These are phyloP conservation scores for Neofusicoccum ribis DNA, from an alignment of 2,329 filamentous ascomycete genomes.

Conservation along the genomic window DNA sequence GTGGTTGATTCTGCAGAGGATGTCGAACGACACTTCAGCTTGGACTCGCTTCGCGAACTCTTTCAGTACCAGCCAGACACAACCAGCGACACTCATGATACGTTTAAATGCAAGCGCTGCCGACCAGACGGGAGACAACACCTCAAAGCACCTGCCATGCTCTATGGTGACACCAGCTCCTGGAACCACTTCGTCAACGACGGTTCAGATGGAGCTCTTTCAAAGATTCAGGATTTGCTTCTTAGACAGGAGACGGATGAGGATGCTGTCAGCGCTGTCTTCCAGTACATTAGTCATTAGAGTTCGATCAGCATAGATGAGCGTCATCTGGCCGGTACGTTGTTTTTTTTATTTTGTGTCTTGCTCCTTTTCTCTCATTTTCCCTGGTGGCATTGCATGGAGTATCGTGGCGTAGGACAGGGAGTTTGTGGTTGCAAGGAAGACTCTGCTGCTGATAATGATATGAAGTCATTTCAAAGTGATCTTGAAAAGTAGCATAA, in stretches of 20 bases:
- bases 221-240: slow-evolving; percentile 85
- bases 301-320: not conserved
- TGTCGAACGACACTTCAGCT: slow-evolving; percentile 92
- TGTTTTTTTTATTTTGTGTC: not conserved
- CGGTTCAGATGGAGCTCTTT: slow-evolving; percentile 64
- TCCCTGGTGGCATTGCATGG: not conserved
- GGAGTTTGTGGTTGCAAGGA: too few species aligned
- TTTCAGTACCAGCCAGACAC: slow-evolving; percentile 90
- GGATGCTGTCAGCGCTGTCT: slow-evolving; percentile 85
- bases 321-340: not conserved
- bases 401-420: not conserved
- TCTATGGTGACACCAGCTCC: slow-evolving; percentile 97
- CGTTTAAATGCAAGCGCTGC: slow-evolving; percentile 97
- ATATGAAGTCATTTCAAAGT: too few species aligned
- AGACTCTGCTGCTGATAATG: too few species aligned
- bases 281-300: slow-evolving; percentile 96
- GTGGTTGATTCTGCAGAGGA: slow-evolving; percentile 97
- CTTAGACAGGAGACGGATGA: slow-evolving; percentile 81
- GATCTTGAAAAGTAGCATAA: too few species aligned
- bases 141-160: slow-evolving; percentile 88
- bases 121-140: slow-evolving; percentile 78
- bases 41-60: slow-evolving; percentile 86
- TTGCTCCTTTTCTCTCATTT: not conserved
- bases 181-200: slow-evolving; percentile 97
- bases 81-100: slow-evolving; percentile 92